A percentile compares a stretch with the other conserved stretches of the same genome.
Conservation (phyloP, 1,284 basidiomycete genomes). For the Trichosporon ovoides region DNA sequence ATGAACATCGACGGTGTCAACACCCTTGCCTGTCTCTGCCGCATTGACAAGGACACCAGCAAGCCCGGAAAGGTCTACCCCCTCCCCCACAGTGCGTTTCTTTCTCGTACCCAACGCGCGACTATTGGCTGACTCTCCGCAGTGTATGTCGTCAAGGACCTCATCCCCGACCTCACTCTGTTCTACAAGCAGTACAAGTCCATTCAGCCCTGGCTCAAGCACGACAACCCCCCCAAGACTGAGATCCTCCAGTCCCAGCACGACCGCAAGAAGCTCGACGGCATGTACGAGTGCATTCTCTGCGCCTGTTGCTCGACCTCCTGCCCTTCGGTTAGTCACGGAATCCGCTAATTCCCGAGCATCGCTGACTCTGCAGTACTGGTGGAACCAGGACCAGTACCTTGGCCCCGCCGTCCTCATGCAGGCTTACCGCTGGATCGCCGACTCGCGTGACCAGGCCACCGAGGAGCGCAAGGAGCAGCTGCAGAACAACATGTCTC, state of each 20-base stretch:
- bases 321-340: constrained; percentile 60
- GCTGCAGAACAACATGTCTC: constrained; percentile 89
- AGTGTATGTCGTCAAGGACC: constrained; percentile 99
- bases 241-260: constrained; percentile 79
- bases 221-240: constrained; percentile 74
- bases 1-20: constrained; percentile 99
- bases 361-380: constrained; percentile 56
- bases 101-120: no score
- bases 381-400: constrained; percentile 99
- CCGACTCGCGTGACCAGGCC: constrained; percentile 85
- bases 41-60: constrained; percentile 71
- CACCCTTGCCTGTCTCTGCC: constrained; percentile 94
- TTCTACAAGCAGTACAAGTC: constrained; percentile 96
- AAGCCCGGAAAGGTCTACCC: constrained; percentile 92
- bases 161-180: constrained; percentile 65
- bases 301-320: constrained; percentile 90
- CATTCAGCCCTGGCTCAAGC: constrained; percentile 91
- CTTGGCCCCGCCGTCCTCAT: constrained; percentile 94
- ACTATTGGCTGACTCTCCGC: constrained; percentile 11
- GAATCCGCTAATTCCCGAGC: neutral
- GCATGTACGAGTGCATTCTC: constrained; percentile 81
- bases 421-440: constrained; percentile 96
- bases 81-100: constrained; percentile 83
- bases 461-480: constrained; percentile 78
- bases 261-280: constrained; percentile 92